These are phyloP conservation scores for Teunomyces cretensis DNA, from an alignment of 805 yeast species.

Conservation along the genomic window DNA sequence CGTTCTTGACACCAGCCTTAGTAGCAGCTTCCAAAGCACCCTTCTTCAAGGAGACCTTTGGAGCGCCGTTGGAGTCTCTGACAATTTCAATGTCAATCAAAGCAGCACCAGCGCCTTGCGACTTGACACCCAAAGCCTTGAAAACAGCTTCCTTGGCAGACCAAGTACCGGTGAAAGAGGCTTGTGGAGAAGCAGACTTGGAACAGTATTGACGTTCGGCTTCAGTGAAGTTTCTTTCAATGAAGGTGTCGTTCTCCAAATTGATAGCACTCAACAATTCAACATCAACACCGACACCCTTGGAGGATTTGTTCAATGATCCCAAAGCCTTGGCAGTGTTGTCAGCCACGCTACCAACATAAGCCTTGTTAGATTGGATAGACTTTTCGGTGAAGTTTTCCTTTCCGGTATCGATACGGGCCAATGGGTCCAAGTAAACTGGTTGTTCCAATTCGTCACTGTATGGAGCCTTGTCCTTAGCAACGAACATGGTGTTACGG, in stretches of 20 bases:
- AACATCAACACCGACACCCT: slow-evolving; percentile 95
- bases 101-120: slow-evolving; percentile 94
- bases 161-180: slow-evolving; percentile 98
- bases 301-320: slow-evolving; percentile 54
- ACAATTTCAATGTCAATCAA: slow-evolving; percentile 86
- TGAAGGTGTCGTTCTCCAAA: slow-evolving; percentile 83
- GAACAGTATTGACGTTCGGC: slow-evolving; percentile 78
- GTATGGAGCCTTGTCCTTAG: slow-evolving; percentile 94
- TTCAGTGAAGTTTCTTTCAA: slow-evolving; percentile 87
- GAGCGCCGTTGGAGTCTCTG: slow-evolving; percentile 75
- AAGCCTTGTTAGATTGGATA: slow-evolving; percentile 47
- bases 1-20: slow-evolving; percentile 62
- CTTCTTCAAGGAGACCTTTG: slow-evolving; percentile 75
- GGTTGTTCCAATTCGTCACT: slow-evolving; percentile 80
- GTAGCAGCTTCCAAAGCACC: slow-evolving; percentile 74
- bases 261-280: slow-evolving; percentile 83
- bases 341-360: slow-evolving; percentile 47
- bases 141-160: slow-evolving; percentile 99
- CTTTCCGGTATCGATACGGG: slow-evolving; percentile 55
- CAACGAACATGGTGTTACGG: slow-evolving; percentile 85
- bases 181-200: slow-evolving; percentile 71
- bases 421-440: slow-evolving; percentile 95
- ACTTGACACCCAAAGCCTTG: slow-evolving; percentile 86
- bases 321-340: slow-evolving; percentile 66
- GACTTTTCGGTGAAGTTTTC: slow-evolving; percentile 45